phyloP scores from a whole-genome alignment of 73 alveolate species.

The Paramecium pentaurelia region DNA sequence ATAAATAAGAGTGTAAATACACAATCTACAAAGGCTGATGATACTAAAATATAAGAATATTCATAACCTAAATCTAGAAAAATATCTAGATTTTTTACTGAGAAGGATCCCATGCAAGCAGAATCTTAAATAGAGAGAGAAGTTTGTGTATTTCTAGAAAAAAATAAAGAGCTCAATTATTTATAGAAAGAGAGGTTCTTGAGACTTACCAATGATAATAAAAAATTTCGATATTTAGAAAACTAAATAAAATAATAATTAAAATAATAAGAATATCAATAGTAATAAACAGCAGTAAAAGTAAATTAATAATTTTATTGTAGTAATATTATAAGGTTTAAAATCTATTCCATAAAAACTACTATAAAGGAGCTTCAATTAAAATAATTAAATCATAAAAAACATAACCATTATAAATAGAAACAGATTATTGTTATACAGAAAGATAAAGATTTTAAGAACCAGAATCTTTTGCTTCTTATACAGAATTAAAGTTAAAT shows the following conservation, averaged over 20 bases:
- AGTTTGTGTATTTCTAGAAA: background rate
- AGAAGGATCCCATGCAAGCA: background rate
- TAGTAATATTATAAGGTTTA: background rate
- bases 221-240: background rate
- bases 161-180: background rate
- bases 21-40: background rate
- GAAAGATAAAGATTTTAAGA: background rate
- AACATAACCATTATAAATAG: background rate
- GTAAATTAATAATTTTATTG: background rate
- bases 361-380: background rate
- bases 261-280: background rate
- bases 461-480: slow-evolving; percentile 7
- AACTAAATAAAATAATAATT: background rate
- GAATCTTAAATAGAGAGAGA: background rate
- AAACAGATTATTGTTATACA: background rate
- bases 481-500: background rate
- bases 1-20: background rate
- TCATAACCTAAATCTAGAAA: background rate
- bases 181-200: background rate
- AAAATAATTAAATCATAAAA: background rate
- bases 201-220: background rate
- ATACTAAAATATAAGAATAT: background rate
- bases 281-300: background rate
- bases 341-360: background rate
- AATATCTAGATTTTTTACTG: background rate